Evolutionary conservation across 352 stramenopile species (phyloP).

Genomic region (Globisporangium okanoganense): DNA sequence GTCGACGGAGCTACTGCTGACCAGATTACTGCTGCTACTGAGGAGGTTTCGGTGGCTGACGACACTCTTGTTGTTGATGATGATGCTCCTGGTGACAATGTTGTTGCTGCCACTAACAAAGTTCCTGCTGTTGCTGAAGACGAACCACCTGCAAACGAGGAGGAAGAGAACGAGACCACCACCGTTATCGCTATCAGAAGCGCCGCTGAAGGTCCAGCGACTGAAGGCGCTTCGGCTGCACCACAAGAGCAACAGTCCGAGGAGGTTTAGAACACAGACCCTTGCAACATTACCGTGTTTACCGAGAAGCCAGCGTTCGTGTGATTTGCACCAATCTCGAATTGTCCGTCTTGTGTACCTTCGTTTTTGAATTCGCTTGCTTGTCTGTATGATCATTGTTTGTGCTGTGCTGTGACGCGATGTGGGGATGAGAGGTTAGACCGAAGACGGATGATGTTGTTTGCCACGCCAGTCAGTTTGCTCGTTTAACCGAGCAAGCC

Average conservation of each 20-base stretch:
- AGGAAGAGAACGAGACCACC: neutral
- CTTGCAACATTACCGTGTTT: neutral
- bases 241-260: neutral
- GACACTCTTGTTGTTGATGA: neutral
- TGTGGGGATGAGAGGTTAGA: neutral
- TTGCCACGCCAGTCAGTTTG: slow-evolving; percentile 9
- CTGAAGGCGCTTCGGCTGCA: neutral
- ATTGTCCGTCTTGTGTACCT: neutral
- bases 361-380: neutral
- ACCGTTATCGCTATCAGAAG: neutral
- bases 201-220: neutral
- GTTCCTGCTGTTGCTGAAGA: neutral
- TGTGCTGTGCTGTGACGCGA: neutral
- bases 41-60: neutral
- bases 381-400: neutral
- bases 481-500: slow-evolving; percentile 8
- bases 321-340: neutral
- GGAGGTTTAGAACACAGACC: neutral
- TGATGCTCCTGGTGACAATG: neutral
- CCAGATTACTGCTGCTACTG: too few species aligned
- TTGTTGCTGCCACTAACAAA: neutral
- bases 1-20: too few species aligned
- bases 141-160: neutral
- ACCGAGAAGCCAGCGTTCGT: neutral
- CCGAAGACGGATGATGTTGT: neutral